Conservation (phyloP, 2,329 filamentous ascomycete species). For the Aureobasidium sp. region DNA sequence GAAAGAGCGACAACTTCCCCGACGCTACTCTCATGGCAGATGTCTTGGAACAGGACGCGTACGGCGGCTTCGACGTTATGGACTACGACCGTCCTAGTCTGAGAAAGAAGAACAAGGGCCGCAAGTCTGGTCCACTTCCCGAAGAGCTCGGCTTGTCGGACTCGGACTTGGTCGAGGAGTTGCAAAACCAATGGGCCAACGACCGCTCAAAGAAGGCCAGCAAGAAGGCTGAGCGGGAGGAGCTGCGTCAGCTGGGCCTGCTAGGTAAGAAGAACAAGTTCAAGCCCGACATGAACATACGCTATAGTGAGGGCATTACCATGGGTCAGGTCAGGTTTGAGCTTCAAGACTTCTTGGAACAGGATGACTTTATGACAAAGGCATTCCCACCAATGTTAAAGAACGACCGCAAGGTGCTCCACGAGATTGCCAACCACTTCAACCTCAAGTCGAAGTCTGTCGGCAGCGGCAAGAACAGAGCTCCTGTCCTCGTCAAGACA, state of each 20-base stretch:
- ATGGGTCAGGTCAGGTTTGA: conserved; percentile 64
- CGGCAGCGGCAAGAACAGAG: conserved; percentile 64
- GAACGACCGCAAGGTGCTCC: conserved; percentile 64
- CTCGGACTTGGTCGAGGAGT: conserved; percentile 33
- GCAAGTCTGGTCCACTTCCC: conserved; percentile 35
- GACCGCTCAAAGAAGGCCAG: conserved; percentile 39
- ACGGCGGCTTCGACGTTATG: conserved; percentile 75
- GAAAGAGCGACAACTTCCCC: conserved; percentile 37
- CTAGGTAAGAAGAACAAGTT: conserved; percentile 30
- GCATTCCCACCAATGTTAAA: conserved; percentile 79
- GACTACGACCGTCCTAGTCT: conserved; percentile 67
- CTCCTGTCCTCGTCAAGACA: conserved; percentile 70
- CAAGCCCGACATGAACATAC: conserved; percentile 49
- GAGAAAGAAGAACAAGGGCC: conserved; percentile 52
- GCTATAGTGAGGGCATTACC: conserved; percentile 65
- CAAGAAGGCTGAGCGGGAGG: conserved; percentile 41
- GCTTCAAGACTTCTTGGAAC: conserved; percentile 61
- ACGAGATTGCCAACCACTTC: conserved; percentile 67
- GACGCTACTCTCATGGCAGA: conserved; percentile 50
- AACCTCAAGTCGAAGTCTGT: conserved; percentile 77
- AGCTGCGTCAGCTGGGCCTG: conserved; percentile 37
- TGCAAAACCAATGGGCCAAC: conserved; percentile 35
- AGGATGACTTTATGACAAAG: conserved; percentile 55
- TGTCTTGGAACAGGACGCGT: conserved; percentile 49
- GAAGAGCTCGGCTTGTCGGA: conserved; percentile 35